Evolutionary conservation across 805 yeast species (phyloP), one percentile per base, ranked within the genome.

Genomic region (Kodamaea neixiangensis): DNA sequence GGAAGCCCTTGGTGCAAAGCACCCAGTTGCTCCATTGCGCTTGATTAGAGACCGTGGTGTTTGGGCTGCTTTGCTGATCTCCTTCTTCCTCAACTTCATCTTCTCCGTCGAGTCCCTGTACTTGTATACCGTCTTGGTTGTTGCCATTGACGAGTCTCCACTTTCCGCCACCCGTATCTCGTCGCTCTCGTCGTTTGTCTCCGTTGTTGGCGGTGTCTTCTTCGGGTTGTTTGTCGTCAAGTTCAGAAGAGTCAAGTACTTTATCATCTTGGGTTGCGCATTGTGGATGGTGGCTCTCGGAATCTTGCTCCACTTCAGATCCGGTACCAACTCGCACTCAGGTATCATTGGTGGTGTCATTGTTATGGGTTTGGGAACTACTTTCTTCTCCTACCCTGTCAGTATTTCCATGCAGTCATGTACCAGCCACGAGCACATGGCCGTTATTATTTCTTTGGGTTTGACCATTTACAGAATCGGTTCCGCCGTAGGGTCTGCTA

Each of bases 201-300:
- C 58, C 11, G 55, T 50, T 11, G 50, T 60, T 14, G 52, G 44
- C 40, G 61, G 59, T 20, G 40, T 56, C 39, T 17, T 40, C 46
- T 53, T 52, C 31, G 62, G 62, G 15, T 51, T 60, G 29, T 43
- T 54, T 39, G 43, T 57, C 20, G 59, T 55, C 9, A 20, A 44
- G 19, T 37, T 52, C 41, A 56, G 52, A 51, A 54, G 54, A 37
- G 57, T 65, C 20, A 63, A 63, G 53, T 54, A 51, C 3, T 63
- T 63, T 48, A 63, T 64, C 42, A 55, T 64, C 15, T 58, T 56
- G 22, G 68, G 68, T 1, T 53, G 59, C 29, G 46, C 58, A 44
- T 51, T 58, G 51, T 64, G 68, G 68, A 54, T 60, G 45, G 55
- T 64, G 6, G 55, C 68, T 37, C 52, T 63, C 54, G 68, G 68